Evolutionary conservation across 306 rosid species (phyloP).

Genomic region (Prosopis cineraria): DNA sequence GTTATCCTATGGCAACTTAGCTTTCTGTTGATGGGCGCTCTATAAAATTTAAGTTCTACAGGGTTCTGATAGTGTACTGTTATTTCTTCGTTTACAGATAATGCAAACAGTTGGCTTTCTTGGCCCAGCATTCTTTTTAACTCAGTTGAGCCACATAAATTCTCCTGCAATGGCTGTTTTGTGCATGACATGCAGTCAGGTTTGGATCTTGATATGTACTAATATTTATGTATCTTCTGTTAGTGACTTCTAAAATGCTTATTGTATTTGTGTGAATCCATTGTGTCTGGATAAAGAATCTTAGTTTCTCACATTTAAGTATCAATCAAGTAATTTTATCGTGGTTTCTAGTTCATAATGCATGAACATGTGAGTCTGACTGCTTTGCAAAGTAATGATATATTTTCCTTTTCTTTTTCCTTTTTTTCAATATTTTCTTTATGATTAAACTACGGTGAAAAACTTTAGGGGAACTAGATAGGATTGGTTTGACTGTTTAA

Average conservation of each 20-base stretch:
- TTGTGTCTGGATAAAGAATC: slow-evolving; percentile 14
- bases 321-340: neutral
- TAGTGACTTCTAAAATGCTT: neutral
- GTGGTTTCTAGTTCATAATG: slow-evolving; percentile 15
- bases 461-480: neutral
- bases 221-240: slow-evolving; percentile 8
- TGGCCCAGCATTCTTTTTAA: slow-evolving; percentile 98
- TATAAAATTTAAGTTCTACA: slow-evolving; percentile 11
- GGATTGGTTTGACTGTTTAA: neutral
- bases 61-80: slow-evolving; percentile 18
- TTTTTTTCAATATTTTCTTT: neutral
- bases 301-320: slow-evolving; percentile 14
- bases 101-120: slow-evolving; percentile 99
- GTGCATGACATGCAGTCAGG: slow-evolving; percentile 99
- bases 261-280: neutral
- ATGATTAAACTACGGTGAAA: neutral
- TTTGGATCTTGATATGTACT: slow-evolving; percentile 35
- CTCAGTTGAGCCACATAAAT: slow-evolving; percentile 89
- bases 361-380: slow-evolving; percentile 20
- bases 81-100: slow-evolving; percentile 52
- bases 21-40: neutral
- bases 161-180: slow-evolving; percentile 93
- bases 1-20: slow-evolving; percentile 11
- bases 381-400: neutral
- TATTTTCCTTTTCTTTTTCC: too few species aligned